Evolutionary conservation across 2,329 filamentous ascomycete species (phyloP).

Genomic region (Zasmidium citrigriseum): DNA sequence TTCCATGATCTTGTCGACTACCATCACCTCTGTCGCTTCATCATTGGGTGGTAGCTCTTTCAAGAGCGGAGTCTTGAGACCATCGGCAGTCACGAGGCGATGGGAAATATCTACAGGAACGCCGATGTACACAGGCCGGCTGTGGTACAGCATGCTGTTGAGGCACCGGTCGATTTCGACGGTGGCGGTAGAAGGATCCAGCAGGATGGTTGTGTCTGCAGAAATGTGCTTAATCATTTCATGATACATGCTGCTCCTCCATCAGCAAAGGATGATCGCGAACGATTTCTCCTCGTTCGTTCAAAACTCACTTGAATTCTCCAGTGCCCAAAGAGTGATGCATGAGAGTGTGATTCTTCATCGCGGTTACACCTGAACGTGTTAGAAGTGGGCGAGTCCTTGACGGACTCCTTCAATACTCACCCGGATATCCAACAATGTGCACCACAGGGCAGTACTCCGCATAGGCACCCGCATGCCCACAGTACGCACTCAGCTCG

Average conservation of each 20-base stretch:
- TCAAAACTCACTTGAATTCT: background rate
- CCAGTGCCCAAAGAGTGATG: slow-evolving; percentile 33
- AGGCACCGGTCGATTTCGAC: slow-evolving; percentile 32
- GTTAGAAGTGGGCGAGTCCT: background rate
- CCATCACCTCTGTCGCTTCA: slow-evolving; percentile 1
- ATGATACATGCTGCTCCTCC: slow-evolving; percentile 27
- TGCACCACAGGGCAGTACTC: slow-evolving; percentile 51
- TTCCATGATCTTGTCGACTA: background rate
- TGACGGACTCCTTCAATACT: background rate
- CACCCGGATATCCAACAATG: slow-evolving; percentile 47
- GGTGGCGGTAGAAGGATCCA: slow-evolving; percentile 22
- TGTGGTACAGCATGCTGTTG: slow-evolving; percentile 23
- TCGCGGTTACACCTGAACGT: slow-evolving; percentile 6
- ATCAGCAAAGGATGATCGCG: background rate
- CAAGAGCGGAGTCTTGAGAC: slow-evolving; percentile 14
- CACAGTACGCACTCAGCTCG: slow-evolving; percentile 50
- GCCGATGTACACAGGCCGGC: slow-evolving; percentile 29
- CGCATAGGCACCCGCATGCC: slow-evolving; percentile 48
- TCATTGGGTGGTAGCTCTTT: slow-evolving; percentile 10
- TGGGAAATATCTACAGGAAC: slow-evolving; percentile 29
- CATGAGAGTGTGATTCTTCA: slow-evolving; percentile 22
- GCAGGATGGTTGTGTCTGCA: slow-evolving; percentile 25
- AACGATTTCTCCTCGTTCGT: background rate
- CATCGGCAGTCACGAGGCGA: slow-evolving; percentile 4
- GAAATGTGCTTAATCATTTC: slow-evolving; percentile 32